Percentiles rank a stretch among this genome's conserved stretches.
phyloP scores from a whole-genome alignment of 1,139 yeast species.

The Saccharomyces hybrid region DNA sequence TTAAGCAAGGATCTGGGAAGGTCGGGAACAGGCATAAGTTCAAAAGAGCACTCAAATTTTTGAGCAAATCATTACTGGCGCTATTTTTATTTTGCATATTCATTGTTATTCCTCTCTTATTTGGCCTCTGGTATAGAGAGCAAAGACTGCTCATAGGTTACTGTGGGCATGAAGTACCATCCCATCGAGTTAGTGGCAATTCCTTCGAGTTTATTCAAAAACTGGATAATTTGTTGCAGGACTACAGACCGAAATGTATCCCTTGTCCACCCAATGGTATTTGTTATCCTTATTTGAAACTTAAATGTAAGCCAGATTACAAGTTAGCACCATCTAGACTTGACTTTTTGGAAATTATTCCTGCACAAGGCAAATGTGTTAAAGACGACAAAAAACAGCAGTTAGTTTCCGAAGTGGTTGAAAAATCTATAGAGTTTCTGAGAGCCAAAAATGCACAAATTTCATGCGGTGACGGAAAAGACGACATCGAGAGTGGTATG shows the following conservation, averaged over 20 bases:
- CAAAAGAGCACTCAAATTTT: conserved; percentile 3
- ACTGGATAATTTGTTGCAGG: conserved; percentile 13
- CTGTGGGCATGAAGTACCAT: conserved; percentile 53
- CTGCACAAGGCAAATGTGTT: conserved; percentile 59
- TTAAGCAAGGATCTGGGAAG: not conserved
- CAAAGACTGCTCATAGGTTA: conserved; percentile 55
- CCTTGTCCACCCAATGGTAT: conserved; percentile 78
- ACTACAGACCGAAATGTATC: conserved; percentile 53
- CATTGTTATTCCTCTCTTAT: conserved; percentile 25
- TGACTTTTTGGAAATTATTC: conserved; percentile 48
- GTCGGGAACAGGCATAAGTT: not conserved
- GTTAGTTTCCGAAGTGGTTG: conserved; percentile 57
- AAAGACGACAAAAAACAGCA: conserved; percentile 71
- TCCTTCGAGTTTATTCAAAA: not conserved
- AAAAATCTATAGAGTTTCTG: conserved; percentile 59
- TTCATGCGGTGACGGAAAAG: conserved; percentile 47
- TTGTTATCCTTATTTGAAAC: conserved; percentile 53
- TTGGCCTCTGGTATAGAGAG: conserved; percentile 55
- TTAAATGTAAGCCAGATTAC: conserved; percentile 68
- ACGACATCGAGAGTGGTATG: conserved; percentile 43
- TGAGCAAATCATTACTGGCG: conserved; percentile 11
- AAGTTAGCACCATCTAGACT: conserved; percentile 49
- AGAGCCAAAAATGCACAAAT: conserved; percentile 60
- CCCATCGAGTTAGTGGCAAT: conserved; percentile 18
- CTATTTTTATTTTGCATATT: conserved; percentile 11